Evolutionary conservation across 257 asterid genomes (phyloP), one percentile per base, ranked within the genome.

Genomic region (Salvia rosmarinus): DNA sequence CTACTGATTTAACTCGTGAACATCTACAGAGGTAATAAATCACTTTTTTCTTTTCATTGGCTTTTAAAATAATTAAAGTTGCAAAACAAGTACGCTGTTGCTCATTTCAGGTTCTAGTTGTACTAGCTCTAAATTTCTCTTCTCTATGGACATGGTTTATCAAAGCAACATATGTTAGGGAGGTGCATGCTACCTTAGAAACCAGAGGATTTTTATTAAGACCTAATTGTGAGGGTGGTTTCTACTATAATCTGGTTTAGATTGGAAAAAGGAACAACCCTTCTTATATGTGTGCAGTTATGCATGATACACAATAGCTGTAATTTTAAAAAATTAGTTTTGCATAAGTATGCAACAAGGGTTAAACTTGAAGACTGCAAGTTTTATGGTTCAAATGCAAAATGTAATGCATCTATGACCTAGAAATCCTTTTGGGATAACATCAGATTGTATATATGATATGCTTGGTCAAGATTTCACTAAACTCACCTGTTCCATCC

Each of bases 1-100:
- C 97, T 35, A 95, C 99, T 42, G 99, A 91, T 81, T 84, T 95
- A 61, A 89, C 95, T 63, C 93, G 98, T 56, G 99, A 95, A 76
- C 87, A 89, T 75, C 78, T 95, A 21, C 96, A 83, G 60, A 87
- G 96, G 98, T 93, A 83, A 62, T 51, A 14, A 74, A 30, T 37
- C 66, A 56, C 73, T 25, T 52, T 43, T 17, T 60, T 76, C 4
- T 34, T 78, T 63, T 59, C 43, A 13, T 66, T 30, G 49, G 28
- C 9, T 49, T 55, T 34, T 52, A 17, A 5, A 17, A 47, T 6
- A 21, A 28, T 20, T 67, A 13, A 17, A 28, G 5, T 30, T 52
- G 34, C 35, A 42, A 30, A 39, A 39, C 16, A 28, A 25, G 13
- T 55, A 4, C 21, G 34, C 9, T 16, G 10, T 17, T 32, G 14